Evolutionary conservation across 805 yeast species (phyloP).

Genomic region (Candida awuae): DNA sequence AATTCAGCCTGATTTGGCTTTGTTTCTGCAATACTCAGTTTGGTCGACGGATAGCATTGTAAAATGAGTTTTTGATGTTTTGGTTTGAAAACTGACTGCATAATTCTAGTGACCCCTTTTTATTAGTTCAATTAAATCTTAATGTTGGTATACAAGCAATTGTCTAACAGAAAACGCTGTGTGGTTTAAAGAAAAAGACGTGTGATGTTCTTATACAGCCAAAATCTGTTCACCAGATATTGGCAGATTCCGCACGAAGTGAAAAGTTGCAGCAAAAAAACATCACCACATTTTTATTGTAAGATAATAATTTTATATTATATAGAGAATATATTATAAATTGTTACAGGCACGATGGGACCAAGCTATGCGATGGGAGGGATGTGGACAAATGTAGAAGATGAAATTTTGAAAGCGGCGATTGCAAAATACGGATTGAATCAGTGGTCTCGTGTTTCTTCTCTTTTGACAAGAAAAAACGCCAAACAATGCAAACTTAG

Average conservation of each 20-base stretch:
- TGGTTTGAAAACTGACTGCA: slow-evolving; percentile 32
- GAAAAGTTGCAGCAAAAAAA: no score
- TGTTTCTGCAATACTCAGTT: slow-evolving; percentile 51
- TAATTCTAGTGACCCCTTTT: background rate
- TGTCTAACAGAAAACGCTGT: no score
- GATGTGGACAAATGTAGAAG: slow-evolving; percentile 79
- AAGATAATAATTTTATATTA: no score
- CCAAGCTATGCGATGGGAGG: slow-evolving; percentile 82
- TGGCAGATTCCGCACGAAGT: no score
- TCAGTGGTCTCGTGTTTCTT: slow-evolving; percentile 92
- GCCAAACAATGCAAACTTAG: slow-evolving; percentile 90
- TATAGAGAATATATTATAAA: no score
- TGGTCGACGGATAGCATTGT: slow-evolving; percentile 90
- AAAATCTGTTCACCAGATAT: no score
- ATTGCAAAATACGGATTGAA: slow-evolving; percentile 88
- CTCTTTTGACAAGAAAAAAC: slow-evolving; percentile 73
- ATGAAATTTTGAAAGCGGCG: slow-evolving; percentile 84
- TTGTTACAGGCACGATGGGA: slow-evolving; percentile 34
- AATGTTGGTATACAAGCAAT: no score
- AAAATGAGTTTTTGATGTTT: slow-evolving; percentile 86
- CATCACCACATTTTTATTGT: no score
- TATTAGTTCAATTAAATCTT: background rate
- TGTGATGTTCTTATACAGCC: no score
- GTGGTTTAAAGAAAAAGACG: no score
- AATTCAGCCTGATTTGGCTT: slow-evolving; percentile 90